phyloP scores from a whole-genome alignment of 1,284 basidiomycete species.

The Rhodofomes roseus region DNA sequence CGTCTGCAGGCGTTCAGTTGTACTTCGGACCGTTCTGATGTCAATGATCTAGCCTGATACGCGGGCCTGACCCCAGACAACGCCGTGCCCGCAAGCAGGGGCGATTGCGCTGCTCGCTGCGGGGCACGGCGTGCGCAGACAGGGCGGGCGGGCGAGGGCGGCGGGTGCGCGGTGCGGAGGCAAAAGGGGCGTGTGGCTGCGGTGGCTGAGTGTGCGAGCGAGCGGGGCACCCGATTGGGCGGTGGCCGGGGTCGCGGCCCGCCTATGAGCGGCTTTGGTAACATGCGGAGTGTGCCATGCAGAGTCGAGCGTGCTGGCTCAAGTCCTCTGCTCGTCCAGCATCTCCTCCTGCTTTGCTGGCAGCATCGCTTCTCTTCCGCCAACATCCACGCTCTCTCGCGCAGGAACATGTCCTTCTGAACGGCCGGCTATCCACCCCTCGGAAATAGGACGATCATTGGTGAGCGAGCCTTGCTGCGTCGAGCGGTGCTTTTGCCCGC shows the following conservation, averaged over 20 bases:
- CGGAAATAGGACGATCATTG: constrained; percentile 6
- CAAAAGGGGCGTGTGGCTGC: background rate
- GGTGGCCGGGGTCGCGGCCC: constrained; percentile 7
- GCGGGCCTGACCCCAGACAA: background rate
- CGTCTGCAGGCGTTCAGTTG: background rate
- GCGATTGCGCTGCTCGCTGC: background rate
- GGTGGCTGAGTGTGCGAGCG: background rate
- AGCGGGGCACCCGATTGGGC: background rate
- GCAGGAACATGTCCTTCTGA: constrained; percentile 5
- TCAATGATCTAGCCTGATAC: constrained; percentile 1
- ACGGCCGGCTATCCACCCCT: background rate
- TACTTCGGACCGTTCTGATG: constrained; percentile 3
- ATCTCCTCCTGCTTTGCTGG: background rate
- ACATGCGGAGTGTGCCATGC: constrained; percentile 11
- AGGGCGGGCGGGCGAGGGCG: background rate
- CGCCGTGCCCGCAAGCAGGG: background rate
- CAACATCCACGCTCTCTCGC: background rate
- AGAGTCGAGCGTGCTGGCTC: constrained; percentile 3
- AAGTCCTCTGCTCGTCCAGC: constrained; percentile 1
- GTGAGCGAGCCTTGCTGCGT: constrained; percentile 5
- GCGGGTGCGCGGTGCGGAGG: background rate
- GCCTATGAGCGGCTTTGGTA: constrained; percentile 4
- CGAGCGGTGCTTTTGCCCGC: constrained; percentile 4
- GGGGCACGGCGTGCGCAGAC: background rate
- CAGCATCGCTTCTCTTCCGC: background rate